Evolutionary conservation across 768 basidiomycete species (phyloP).

Genomic region (Boletus tomentosulus): DNA sequence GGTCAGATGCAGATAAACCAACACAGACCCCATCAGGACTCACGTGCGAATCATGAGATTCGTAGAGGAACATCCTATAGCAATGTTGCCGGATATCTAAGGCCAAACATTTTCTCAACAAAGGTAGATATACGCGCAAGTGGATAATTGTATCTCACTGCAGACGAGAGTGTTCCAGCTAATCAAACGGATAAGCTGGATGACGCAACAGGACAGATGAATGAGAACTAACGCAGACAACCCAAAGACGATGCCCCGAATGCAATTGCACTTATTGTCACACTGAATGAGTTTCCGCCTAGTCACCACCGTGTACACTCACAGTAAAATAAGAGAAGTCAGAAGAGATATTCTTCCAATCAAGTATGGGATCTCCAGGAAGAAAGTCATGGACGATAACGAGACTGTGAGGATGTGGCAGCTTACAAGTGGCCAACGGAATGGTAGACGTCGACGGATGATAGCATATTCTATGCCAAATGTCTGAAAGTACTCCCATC

Average conservation of each 20-base stretch:
- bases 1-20: neutral
- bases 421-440: slow-evolving; percentile 26
- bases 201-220: neutral
- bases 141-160: neutral
- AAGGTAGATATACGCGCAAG: neutral
- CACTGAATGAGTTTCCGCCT: neutral
- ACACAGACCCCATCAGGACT: neutral
- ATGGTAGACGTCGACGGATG: slow-evolving; percentile 15
- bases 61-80: slow-evolving; percentile 10
- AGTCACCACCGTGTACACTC: neutral
- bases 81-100: slow-evolving; percentile 4
- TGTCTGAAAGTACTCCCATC: slow-evolving; percentile 24
- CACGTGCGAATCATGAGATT: slow-evolving; percentile 20
- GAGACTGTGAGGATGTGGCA: neutral
- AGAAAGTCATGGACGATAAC: neutral
- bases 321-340: slow-evolving; percentile 1
- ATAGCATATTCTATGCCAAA: slow-evolving; percentile 20
- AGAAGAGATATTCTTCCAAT: slow-evolving; percentile 6
- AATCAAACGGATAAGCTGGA: neutral
- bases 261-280: slow-evolving; percentile 4
- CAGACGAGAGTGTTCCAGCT: neutral
- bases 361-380: slow-evolving; percentile 12
- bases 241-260: neutral
- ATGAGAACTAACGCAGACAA: slow-evolving; percentile 7
- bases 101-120: neutral